Conservation (phyloP, 1,284 basidiomycete species). For the Cutaneotrichosporon dermatis region DNA sequence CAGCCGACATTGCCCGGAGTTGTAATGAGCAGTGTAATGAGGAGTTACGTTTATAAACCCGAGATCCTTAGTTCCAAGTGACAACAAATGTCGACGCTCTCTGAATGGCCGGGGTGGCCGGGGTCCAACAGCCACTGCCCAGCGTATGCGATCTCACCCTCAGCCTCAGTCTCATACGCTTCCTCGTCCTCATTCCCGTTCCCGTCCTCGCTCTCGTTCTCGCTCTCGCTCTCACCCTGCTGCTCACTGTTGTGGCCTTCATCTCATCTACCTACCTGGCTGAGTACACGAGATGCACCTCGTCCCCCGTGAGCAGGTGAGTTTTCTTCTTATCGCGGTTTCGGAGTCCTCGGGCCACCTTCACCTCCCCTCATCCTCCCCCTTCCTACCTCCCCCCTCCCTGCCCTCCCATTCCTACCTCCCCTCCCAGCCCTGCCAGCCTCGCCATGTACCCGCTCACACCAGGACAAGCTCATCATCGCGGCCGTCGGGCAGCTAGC, state of each 20-base stretch:
- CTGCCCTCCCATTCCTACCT: background rate
- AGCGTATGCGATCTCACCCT: too few relatives aligned
- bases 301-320: slow-evolving; percentile 42
- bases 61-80: too few relatives aligned
- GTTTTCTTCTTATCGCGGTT: background rate
- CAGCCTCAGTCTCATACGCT: background rate
- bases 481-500: slow-evolving; percentile 75
- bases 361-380: background rate
- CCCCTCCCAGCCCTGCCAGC: background rate
- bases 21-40: too few relatives aligned
- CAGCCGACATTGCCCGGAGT: too few relatives aligned
- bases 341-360: background rate
- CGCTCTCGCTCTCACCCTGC: background rate
- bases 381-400: background rate
- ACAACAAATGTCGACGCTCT: too few relatives aligned
- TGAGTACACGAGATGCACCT: slow-evolving; percentile 31
- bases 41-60: too few relatives aligned
- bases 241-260: too few relatives aligned
- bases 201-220: background rate
- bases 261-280: too few relatives aligned
- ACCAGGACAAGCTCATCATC: slow-evolving; percentile 51
- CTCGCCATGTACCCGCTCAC: background rate
- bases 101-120: too few relatives aligned
- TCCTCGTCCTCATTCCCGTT: background rate
- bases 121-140: too few relatives aligned